A percentile compares a stretch with the other conserved stretches of the same genome.
Evolutionary conservation across 176 grass and related monocot genomes (phyloP).

Genomic region (Aegilops tauschii): DNA sequence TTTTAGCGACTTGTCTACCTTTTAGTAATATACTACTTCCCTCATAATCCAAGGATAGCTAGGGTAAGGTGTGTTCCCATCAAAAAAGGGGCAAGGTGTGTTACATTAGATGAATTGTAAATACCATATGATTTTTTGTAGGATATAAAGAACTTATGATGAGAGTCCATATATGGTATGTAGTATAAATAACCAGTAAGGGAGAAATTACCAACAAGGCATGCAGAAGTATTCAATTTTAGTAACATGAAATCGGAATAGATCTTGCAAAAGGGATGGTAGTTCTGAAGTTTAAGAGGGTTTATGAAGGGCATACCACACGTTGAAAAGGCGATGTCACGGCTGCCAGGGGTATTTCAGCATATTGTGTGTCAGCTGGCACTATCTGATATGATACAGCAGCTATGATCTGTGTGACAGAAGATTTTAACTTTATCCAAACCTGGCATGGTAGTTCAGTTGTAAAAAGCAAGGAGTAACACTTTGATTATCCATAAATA

Average conservation of each 20-base stretch:
- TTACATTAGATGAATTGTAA: not conserved
- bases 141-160: not conserved
- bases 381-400: constrained; percentile 81
- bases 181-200: not conserved
- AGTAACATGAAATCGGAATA: not conserved
- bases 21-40: constrained; percentile 9
- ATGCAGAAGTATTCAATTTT: not conserved
- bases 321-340: constrained; percentile 59
- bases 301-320: constrained; percentile 40
- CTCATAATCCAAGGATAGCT: not conserved
- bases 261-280: not conserved
- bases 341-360: constrained; percentile 87
- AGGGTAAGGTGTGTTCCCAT: not conserved
- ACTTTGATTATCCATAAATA: not conserved
- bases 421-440: constrained; percentile 12
- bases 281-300: not conserved
- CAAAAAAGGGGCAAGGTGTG: not conserved
- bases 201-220: not conserved
- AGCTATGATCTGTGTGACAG: constrained; percentile 63
- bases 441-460: not conserved
- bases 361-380: constrained; percentile 73
- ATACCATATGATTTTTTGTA: not conserved
- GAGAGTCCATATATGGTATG: not conserved
- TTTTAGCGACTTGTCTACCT: not conserved
- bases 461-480: constrained; percentile 7